A percentile compares a stretch with the other conserved stretches of the same genome.
These are phyloP conservation scores for Fraxinus greggii DNA, from an alignment of 305 asterid genomes.

Conservation along the genomic window DNA sequence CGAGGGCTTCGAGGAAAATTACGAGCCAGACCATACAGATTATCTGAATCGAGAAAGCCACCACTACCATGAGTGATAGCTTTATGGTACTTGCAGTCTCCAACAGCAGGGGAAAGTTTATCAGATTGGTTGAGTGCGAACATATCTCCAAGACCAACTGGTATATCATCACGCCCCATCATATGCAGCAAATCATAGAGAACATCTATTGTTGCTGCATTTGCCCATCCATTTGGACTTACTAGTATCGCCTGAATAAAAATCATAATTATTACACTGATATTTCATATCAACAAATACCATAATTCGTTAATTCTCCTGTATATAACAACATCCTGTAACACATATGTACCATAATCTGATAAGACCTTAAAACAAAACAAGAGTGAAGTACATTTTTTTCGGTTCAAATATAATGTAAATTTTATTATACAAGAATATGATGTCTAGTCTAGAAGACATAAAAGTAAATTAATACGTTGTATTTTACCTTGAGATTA, in stretches of 20 bases:
- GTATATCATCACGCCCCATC: slow-evolving; percentile 96
- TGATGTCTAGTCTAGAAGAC: background rate
- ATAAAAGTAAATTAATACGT: background rate
- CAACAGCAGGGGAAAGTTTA: slow-evolving; percentile 44
- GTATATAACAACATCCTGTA: background rate
- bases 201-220: slow-evolving; percentile 78
- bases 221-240: slow-evolving; percentile 89
- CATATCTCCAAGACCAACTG: slow-evolving; percentile 73
- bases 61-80: slow-evolving; percentile 85
- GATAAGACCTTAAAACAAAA: background rate
- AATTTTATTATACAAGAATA: background rate
- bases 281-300: background rate
- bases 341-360: background rate
- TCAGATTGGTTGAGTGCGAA: slow-evolving; percentile 64
- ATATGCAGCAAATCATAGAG: slow-evolving; percentile 82
- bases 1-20: slow-evolving; percentile 80
- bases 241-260: slow-evolving; percentile 65
- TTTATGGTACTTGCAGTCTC: slow-evolving; percentile 72
- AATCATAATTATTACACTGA: background rate
- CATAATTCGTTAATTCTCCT: background rate
- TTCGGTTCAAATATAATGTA: background rate
- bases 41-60: slow-evolving; percentile 84
- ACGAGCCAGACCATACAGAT: slow-evolving; percentile 75
- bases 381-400: background rate
- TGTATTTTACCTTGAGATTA: slow-evolving; percentile 59